Evolutionary conservation across 176 grass and related monocot genomes (phyloP).

Genomic region (Cocos nucifera): DNA sequence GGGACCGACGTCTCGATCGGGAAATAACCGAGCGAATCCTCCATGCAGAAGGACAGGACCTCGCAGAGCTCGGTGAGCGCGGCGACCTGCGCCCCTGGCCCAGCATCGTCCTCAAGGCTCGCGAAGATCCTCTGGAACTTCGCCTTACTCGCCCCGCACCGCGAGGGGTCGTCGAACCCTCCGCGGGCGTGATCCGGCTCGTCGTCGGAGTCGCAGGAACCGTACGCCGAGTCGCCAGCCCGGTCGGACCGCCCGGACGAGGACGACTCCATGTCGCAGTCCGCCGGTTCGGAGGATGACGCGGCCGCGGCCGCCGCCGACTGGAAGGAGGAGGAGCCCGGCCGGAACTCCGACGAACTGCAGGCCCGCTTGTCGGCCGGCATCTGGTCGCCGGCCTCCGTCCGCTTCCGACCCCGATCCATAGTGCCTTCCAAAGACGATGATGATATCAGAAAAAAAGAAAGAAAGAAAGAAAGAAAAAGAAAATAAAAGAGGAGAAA

Average conservation of each 20-base stretch:
- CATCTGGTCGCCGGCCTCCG: slow-evolving; percentile 41
- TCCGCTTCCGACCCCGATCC: slow-evolving; percentile 91
- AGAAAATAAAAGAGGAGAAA: too few species aligned
- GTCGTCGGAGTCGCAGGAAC: slow-evolving; percentile 38
- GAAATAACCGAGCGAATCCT: slow-evolving; percentile 49
- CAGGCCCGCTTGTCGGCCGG: slow-evolving; percentile 89
- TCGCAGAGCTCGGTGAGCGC: slow-evolving; percentile 84
- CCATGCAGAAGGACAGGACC: slow-evolving; percentile 79
- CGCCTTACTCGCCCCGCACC: slow-evolving; percentile 11
- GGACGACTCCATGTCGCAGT: slow-evolving; percentile 56
- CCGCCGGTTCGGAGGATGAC: slow-evolving; percentile 9
- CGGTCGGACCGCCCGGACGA: slow-evolving; percentile 30
- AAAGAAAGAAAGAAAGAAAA: too few species aligned
- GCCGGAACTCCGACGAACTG: slow-evolving; percentile 33
- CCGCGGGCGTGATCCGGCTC: background rate
- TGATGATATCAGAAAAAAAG: too few species aligned
- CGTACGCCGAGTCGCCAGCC: slow-evolving; percentile 43
- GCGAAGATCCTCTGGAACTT: slow-evolving; percentile 56
- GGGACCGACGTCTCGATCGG: slow-evolving; percentile 48
- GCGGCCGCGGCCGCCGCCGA: background rate
- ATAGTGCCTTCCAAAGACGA: slow-evolving; percentile 13
- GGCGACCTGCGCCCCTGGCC: slow-evolving; percentile 21
- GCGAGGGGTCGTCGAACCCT: slow-evolving; percentile 18
- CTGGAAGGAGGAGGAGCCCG: background rate
- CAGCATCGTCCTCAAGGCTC: slow-evolving; percentile 39